Base-by-base conservation (phyloP, 306 rosid species). In the Pterocarpus macrocarpus region DNA sequence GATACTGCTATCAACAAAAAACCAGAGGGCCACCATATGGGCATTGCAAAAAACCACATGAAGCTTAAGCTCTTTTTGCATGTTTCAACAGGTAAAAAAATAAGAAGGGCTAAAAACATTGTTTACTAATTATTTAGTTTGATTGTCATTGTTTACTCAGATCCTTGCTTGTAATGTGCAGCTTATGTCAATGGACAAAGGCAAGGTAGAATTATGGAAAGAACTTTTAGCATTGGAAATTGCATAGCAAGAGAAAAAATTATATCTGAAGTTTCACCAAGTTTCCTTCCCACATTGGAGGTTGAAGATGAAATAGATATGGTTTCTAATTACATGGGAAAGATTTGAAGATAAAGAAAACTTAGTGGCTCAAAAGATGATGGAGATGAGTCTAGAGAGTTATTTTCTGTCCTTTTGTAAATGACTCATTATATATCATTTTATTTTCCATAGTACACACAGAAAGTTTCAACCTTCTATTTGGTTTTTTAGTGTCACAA, bases 131-230 rank as follows among this genome's bases (percentile, higher is more conserved):
- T 33, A 43, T 22, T 22, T 22, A 22, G 28, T 22, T 22, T 39
- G 79, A 85, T 32, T 65, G 28, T 13, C 45, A 28, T 58, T 85
- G 39, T 64, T 64, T 4, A 68, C 61, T 35, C 14, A 56, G 22
- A 39, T 44, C 39, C 69, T 63, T 71, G 55, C 62, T 80, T 76
- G 52, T 43, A 56, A 59, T 79, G 47, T 73, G 63, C 80, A 95
- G 99, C 98, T 69, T 95, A 93, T 84, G 99, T 90, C 57, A 95
- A 95, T 89, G 99, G 99, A 81, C 91, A 90, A 90, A 95, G 98
- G 83, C 97, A 93, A 82, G 99, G 98, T 62, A 88, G 85, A 77
- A 83, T 95, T 55, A 87, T 90, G 90, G 99, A 95, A 78, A 93
- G 84, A 79, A 90, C 94, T 63, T 95, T 95, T 82, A 56, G 83